A percentile compares a stretch with the other conserved stretches of the same genome.
phyloP scores from a whole-genome alignment of 1,284 basidiomycete genomes.

The Tausonia pullulans region DNA sequence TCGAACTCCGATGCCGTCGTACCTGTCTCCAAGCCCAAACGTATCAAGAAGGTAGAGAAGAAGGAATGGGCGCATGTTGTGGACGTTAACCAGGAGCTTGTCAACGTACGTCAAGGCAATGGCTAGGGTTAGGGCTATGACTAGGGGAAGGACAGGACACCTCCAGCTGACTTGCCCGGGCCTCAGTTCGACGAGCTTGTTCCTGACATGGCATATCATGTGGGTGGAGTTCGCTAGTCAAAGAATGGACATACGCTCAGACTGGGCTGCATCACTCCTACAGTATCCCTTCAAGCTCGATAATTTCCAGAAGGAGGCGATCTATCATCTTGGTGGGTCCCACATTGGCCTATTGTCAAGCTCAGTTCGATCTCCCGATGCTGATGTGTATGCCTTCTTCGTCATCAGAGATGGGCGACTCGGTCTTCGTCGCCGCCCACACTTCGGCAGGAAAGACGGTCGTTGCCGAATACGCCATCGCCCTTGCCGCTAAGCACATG shows the following conservation, averaged over 20 bases:
- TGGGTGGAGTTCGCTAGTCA: slow-evolving; percentile 14
- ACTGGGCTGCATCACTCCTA: background rate
- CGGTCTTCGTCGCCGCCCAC: slow-evolving; percentile 97
- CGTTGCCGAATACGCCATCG: slow-evolving; percentile 97
- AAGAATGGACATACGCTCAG: background rate
- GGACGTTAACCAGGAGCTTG: slow-evolving; percentile 78
- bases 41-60: slow-evolving; percentile 43
- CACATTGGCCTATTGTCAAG: background rate
- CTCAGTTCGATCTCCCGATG: background rate
- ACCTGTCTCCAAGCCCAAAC: slow-evolving; percentile 20
- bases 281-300: slow-evolving; percentile 78
- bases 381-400: background rate
- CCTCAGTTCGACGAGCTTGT: slow-evolving; percentile 36
- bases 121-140: background rate
- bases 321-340: slow-evolving; percentile 61
- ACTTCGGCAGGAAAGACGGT: slow-evolving; percentile 99
- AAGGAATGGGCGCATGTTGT: slow-evolving; percentile 98
- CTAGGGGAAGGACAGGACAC: background rate
- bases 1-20: slow-evolving; percentile 26
- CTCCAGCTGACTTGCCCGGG: background rate
- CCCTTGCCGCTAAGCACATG: slow-evolving; percentile 95
- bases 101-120: slow-evolving; percentile 53
- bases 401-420: slow-evolving; percentile 72
- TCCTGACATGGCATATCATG: slow-evolving; percentile 35
- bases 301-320: slow-evolving; percentile 93